Evolutionary conservation across 2,329 filamentous ascomycete genomes (phyloP), one percentile per base, ranked within the genome.

Genomic region (Fusarium piperis): DNA sequence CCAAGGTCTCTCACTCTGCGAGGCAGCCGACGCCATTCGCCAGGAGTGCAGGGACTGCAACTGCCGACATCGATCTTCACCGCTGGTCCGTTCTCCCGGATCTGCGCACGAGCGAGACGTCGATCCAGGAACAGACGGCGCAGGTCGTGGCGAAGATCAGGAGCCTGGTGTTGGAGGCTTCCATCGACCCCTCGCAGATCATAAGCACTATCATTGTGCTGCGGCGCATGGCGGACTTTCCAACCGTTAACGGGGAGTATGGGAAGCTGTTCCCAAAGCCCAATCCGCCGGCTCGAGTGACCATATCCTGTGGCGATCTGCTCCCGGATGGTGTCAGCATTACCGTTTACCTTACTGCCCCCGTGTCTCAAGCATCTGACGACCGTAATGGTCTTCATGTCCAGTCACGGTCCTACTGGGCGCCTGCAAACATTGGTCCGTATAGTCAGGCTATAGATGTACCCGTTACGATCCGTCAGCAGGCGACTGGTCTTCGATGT

Each of bases 371-470:
- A 23, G 64, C 69, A 10, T 67, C 59, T 6, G 59, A 60, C n/a
- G 75, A 78, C 33, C 81, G 93, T 81, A 85, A 86, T 58, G 89
- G 89, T 0, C 87, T 98, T 1, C 96, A 99, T 79, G 95, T 99
- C 7, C 96, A 98, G 81, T 95, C 93, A 4, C 87, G 93, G 39
- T 97, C 94, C 12, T 98, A 98, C 85, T 99, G 96, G 96, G 96
- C 96, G 0, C 96, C 96, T 0, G 95, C 96, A 20, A 98, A 98
- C 78, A 98, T 99, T 60, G 96, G 96, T 0, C 96, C 96, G 0
- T 98, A 98, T 81, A 98, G 95, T 62, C 96, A 99, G 83, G 94
- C 94, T 5, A 90, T 96, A 56, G 85, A 88, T 3, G 82, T 89
- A 12, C 81, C 79, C 4, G 61, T 82, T 13, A 75, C 74, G 16